Percentiles rank a stretch among this genome's conserved stretches.
phyloP scores from a whole-genome alignment of 208 protist genomes.

The Zelonia costaricensis region DNA sequence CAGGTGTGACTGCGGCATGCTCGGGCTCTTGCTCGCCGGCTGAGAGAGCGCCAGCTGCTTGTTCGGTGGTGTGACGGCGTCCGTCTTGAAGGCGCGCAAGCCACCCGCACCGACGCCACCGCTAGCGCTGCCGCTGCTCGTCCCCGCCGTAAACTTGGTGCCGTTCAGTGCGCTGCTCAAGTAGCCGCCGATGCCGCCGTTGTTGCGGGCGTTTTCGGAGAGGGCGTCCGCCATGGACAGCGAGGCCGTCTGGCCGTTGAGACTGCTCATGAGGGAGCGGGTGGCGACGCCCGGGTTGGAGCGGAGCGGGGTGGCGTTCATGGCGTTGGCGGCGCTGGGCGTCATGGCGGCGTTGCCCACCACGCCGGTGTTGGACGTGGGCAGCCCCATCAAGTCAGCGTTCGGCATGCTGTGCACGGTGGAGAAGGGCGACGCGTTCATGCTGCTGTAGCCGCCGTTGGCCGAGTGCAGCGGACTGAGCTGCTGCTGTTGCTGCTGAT shows the following conservation, averaged over 20 bases:
- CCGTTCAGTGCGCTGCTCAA: constrained; percentile 17
- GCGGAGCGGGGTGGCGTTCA: constrained; percentile 33
- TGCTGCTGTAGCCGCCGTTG: constrained; percentile 19
- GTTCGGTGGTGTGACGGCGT: constrained; percentile 25
- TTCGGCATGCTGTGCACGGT: constrained; percentile 15
- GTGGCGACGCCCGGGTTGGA: constrained; percentile 10
- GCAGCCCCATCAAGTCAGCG: constrained; percentile 13
- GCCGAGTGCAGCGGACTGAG: constrained; percentile 5
- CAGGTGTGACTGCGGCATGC: constrained; percentile 4
- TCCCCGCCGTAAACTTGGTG: too few species aligned
- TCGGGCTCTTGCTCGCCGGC: constrained; percentile 24
- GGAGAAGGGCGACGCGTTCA: constrained; percentile 26
- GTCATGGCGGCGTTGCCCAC: constrained; percentile 2
- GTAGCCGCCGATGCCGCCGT: constrained; percentile 15
- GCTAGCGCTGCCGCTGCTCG: neutral
- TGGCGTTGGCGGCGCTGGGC: neutral
- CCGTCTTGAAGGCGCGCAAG: constrained; percentile 10
- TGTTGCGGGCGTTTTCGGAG: constrained; percentile 10
- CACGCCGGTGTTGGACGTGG: neutral
- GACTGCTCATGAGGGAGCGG: constrained; percentile 16
- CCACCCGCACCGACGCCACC: neutral
- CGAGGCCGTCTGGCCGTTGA: constrained; percentile 24
- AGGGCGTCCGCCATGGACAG: constrained; percentile 8
- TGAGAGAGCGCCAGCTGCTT: constrained; percentile 30
- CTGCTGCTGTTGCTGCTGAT: too few species aligned